Percentiles rank a stretch among this genome's conserved stretches.
Evolutionary conservation across 768 basidiomycete species (phyloP).

Genomic region (Lepiota brunneoincarnata): DNA sequence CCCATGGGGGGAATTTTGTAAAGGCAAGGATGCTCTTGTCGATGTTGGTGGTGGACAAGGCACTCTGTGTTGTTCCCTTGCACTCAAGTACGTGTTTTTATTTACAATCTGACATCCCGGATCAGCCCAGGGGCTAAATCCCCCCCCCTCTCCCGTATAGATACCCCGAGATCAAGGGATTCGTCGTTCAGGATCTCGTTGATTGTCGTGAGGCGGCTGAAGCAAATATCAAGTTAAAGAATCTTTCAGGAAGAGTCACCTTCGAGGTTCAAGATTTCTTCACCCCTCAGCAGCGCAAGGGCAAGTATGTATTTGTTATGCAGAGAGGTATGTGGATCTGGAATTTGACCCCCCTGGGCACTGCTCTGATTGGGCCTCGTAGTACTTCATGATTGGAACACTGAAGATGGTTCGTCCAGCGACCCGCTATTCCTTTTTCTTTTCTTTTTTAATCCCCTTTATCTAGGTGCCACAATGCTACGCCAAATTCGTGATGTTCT

Average conservation of each 20-base stretch:
- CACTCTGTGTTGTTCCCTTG: constrained; percentile 22
- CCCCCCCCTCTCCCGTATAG: too few relatives aligned
- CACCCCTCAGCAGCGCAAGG: constrained; percentile 37
- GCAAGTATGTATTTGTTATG: constrained; percentile 37
- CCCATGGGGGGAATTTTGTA: constrained; percentile 31
- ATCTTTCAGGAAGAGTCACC: constrained; percentile 26
- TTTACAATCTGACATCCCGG: background rate
- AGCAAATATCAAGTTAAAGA: constrained; percentile 30
- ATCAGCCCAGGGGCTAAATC: background rate
- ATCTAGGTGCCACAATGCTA: constrained; percentile 32
- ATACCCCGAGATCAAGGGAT: constrained; percentile 35
- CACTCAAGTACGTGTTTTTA: constrained; percentile 25
- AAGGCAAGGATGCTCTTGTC: constrained; percentile 35
- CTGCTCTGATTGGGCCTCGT: too few relatives aligned
- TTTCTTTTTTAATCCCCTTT: background rate
- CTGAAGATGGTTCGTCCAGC: constrained; percentile 23
- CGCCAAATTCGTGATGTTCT: constrained; percentile 31
- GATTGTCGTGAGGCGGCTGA: constrained; percentile 32
- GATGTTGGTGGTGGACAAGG: constrained; percentile 34
- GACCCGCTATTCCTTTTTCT: background rate
- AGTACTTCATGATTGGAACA: constrained; percentile 39
- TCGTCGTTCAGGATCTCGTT: constrained; percentile 36
- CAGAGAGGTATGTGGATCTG: constrained; percentile 27
- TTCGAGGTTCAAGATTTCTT: constrained; percentile 40
- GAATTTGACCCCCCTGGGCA: too few relatives aligned